Base-by-base conservation (phyloP, 2,329 filamentous ascomycete genomes). In the Hymenoscyphus occultus region DNA sequence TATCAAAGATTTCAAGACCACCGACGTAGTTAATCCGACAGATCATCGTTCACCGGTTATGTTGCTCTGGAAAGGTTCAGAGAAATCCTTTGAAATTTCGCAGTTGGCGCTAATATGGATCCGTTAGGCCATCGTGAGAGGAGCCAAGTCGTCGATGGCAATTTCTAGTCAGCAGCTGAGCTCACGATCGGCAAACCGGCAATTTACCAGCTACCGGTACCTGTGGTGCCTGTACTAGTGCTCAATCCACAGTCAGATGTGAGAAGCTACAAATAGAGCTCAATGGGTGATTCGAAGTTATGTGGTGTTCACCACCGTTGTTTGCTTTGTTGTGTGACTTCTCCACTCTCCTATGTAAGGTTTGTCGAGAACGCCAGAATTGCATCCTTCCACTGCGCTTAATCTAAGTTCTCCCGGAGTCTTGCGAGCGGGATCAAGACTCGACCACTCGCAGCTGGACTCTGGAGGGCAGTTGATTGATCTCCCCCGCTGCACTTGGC, bases 111-210 rank as follows among this genome's bases (percentile, higher is more conserved):
- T 54, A 54, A 12, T 54, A 14, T 22, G 48, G 48, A 19, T 13
- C 22, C 22, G 22, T 22, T 22, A 10, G 48, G 19, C 45, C 22
- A 51, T 28, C 19, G 12, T 51, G 2, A 22, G 19, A 54, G 35
- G 9, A 10, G 48, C 48, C 48, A 54, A 54, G 48, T 54, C 1
- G n/a, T 3, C 19, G 9, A 54, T 28, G 6, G 5, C 45, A 22
- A 51, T 51, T 51, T 54, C 13, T 13, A 28, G 48, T 54, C 48
- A 54, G 48, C 48, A 54, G 48, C 48, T 54, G 48, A 54, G 19
- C 19, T 22, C 45, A 19, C 48, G 48, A 54, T 54, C 48, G 48
- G 48, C 48, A 54, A 54, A 22, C 19, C 35, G 5, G 35, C 35
- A 35, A 35, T 35, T 4, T 35, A 35, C 35, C 35, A 35, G 35